These are phyloP conservation scores for Hortaea werneckii DNA, from an alignment of 2,329 filamentous ascomycete genomes.

Conservation along the genomic window DNA sequence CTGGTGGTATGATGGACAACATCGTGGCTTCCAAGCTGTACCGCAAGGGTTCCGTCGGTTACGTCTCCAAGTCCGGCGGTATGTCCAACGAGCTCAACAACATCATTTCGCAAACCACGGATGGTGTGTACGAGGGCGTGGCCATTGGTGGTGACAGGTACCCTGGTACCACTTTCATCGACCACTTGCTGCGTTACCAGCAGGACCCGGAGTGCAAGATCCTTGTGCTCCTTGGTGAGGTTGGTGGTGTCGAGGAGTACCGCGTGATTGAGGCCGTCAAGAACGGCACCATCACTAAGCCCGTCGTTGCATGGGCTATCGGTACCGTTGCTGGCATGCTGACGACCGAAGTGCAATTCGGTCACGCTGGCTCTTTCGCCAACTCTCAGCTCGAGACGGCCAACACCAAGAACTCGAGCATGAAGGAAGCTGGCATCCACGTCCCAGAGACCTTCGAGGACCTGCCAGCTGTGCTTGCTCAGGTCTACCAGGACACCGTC, in stretches of 20 bases:
- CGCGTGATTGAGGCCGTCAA: conserved; percentile 98
- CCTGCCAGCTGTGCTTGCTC: conserved; percentile 63
- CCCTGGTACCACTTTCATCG: conserved; percentile 97
- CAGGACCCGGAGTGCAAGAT: conserved; percentile 97
- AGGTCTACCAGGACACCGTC: conserved; percentile 83
- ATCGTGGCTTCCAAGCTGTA: conserved; percentile 99
- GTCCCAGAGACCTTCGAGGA: conserved; percentile 97
- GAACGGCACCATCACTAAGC: conserved; percentile 90
- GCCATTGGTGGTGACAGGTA: conserved; percentile 99
- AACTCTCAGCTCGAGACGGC: conserved; percentile 99
- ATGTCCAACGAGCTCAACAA: conserved; percentile 99
- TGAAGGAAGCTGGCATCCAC: conserved; percentile 88
- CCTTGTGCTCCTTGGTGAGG: conserved; percentile 88
- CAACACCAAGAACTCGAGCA: conserved; percentile 89
- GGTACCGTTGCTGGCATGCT: conserved; percentile 99
- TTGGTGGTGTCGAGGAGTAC: conserved; percentile 99
- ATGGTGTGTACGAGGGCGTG: conserved; percentile 98
- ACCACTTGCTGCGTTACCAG: conserved; percentile 94
- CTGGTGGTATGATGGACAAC: conserved; percentile 99
- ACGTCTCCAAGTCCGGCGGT: conserved; percentile 99
- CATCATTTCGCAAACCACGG: conserved; percentile 91
- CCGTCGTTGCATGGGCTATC: conserved; percentile 97
- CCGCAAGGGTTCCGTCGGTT: conserved; percentile 96
- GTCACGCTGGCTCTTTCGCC: conserved; percentile 95
- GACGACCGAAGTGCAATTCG: conserved; percentile 99